A percentile compares a stretch with the other conserved stretches of the same genome.
phyloP scores from a whole-genome alignment of 148 eudicot species.

The Rhododendron vialii region DNA sequence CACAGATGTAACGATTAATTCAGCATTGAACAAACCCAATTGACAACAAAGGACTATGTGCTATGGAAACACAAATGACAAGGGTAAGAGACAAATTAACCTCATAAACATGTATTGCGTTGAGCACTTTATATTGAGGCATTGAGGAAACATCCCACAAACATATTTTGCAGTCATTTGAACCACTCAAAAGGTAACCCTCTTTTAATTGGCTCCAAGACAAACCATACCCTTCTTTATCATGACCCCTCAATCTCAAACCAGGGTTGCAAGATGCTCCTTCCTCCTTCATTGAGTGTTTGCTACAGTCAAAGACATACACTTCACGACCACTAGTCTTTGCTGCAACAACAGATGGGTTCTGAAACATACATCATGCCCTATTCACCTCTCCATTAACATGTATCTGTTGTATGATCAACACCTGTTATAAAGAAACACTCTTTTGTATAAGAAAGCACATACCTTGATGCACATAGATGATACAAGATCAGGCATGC shows the following conservation, averaged over 20 bases:
- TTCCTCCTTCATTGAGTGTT: constrained; percentile 30
- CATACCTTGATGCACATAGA: background rate
- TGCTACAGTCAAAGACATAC: constrained; percentile 65
- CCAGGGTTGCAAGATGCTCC: constrained; percentile 56
- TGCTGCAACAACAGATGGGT: constrained; percentile 67
- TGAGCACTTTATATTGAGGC: constrained; percentile 64
- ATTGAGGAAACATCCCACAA: constrained; percentile 77
- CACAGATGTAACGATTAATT: background rate
- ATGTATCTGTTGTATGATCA: constrained; percentile 57
- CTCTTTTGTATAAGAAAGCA: background rate
- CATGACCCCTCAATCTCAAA: constrained; percentile 75
- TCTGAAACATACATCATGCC: constrained; percentile 76
- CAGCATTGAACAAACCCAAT: background rate
- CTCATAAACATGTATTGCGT: constrained; percentile 57
- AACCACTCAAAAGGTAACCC: constrained; percentile 87
- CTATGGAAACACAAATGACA: background rate
- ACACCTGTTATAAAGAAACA: constrained; percentile 46
- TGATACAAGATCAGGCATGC: background rate
- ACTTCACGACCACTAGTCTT: constrained; percentile 79
- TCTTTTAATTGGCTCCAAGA: constrained; percentile 84
- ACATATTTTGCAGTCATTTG: constrained; percentile 82
- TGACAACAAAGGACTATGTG: background rate
- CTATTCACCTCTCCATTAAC: constrained; percentile 97
- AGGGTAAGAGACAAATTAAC: constrained; percentile 26
- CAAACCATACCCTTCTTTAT: constrained; percentile 96